Evolutionary conservation across 2,329 filamentous ascomycete genomes (phyloP), one percentile per base, ranked within the genome.

Genomic region (Diplodia corticola): DNA sequence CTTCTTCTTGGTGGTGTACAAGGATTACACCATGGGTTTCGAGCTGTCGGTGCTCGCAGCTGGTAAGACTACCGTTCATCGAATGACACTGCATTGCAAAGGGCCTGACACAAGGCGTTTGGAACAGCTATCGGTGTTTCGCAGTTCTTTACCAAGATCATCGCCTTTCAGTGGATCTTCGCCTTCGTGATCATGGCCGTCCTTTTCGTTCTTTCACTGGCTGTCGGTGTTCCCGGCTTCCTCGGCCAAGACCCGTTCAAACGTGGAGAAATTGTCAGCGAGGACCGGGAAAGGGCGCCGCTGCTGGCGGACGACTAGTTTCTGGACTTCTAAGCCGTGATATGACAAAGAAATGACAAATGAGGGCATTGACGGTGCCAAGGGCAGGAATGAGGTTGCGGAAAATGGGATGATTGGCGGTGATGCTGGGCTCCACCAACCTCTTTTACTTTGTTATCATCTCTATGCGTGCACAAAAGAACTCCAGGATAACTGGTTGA

Each of bases 121-220:
- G 12, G 4, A 37, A 51, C 66, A 86, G 85, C 84, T 20, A 87
- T 96, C 49, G 92, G 91, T 13, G 87, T 95, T 17, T 85, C 87
- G 15, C 93, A 97, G 77, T 88, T 96, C 80, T 81, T 88, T 60
- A 84, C 85, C 72, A 88, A 92, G 75, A 78, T 89, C 67, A 83
- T 96, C 70, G 91, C 91, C 6, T 83, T 96, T 69, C 93, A 97
- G 80, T 96, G 92, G 92, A 94, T 96, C 78, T 96, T 96, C 76
- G 91, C 92, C 37, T 95, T 96, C 74, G 83, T 88, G 69, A 92
- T 96, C 76, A 93, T 94, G 84, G 86, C 83, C 0, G 75, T 91
- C 28, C 85, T 96, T 63, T 90, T 95, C 75, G 76, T 93, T 22
- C 79, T 86, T 20, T 92, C 90, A 1, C 72, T 91, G 2, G 78